Conservation (phyloP, 768 basidiomycete genomes). For the Termitomyces sp. region DNA sequence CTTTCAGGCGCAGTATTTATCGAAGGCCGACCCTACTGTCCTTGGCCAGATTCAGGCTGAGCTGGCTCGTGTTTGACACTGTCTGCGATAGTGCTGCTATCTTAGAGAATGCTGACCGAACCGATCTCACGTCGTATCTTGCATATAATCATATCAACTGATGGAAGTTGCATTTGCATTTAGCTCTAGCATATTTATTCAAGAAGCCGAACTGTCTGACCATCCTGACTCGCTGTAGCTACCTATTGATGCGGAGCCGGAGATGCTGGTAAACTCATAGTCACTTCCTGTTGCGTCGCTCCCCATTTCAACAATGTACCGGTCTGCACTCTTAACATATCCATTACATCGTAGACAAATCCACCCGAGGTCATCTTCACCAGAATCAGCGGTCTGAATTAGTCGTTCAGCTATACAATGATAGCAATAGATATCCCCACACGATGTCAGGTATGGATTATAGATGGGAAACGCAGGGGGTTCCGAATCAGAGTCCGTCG, state of each 20-base stretch:
- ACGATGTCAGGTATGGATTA: conserved; percentile 80
- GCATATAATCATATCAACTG: not conserved
- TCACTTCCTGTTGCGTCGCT: conserved; percentile 45
- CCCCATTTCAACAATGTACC: conserved; percentile 43
- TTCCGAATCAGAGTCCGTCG: conserved; percentile 30
- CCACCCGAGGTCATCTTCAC: conserved; percentile 59
- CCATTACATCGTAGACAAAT: conserved; percentile 80
- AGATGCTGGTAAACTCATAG: conserved; percentile 60
- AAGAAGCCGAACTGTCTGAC: conserved; percentile 26
- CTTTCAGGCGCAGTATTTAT: conserved; percentile 60
- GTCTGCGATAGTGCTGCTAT: not conserved
- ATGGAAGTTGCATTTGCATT: not conserved
- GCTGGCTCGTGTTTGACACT: conserved; percentile 27
- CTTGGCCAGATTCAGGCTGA: conserved; percentile 65
- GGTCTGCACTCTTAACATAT: conserved; percentile 58
- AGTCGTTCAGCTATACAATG: conserved; percentile 86
- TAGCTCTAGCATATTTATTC: not conserved
- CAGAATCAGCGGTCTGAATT: conserved; percentile 68
- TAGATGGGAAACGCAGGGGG: conserved; percentile 65
- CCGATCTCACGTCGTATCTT: not conserved
- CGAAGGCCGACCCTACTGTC: conserved; percentile 69
- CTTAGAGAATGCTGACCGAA: not conserved
- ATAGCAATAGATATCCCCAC: conserved; percentile 90
- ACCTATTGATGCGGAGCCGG: conserved; percentile 54
- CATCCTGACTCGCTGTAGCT: conserved; percentile 47